Percentiles rank a stretch among this genome's conserved stretches.
Conservation (phyloP, 352 stramenopile species). For the Phytophthora lateralis region DNA sequence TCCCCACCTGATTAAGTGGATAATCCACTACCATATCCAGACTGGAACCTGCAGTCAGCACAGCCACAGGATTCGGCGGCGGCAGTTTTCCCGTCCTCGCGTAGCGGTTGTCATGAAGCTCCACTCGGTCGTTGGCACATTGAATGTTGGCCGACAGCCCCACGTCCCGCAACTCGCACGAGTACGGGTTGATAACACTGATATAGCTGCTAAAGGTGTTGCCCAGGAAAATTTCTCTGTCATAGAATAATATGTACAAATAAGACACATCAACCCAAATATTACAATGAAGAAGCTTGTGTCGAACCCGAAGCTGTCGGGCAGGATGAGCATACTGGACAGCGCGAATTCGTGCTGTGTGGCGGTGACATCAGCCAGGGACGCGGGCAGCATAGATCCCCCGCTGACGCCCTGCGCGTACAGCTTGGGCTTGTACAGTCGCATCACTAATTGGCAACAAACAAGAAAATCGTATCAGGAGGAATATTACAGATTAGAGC, state of each 20-base stretch:
- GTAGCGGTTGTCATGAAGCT: constrained; percentile 81
- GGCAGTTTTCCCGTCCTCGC: constrained; percentile 68
- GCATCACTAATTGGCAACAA: constrained; percentile 70
- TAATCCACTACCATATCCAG: constrained; percentile 94
- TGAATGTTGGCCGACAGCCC: constrained; percentile 87
- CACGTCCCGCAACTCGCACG: constrained; percentile 78
- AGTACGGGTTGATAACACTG: constrained; percentile 91
- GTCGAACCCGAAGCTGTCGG: constrained; percentile 89
- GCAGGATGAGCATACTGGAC: constrained; percentile 89
- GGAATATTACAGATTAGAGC: background rate
- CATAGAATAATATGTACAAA: constrained; percentile 9
- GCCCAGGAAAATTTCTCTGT: constrained; percentile 91
- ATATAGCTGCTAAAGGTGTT: constrained; percentile 95
- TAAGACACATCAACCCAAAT: background rate
- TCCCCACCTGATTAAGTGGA: constrained; percentile 87
- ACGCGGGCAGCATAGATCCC: constrained; percentile 68
- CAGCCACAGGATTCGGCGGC: constrained; percentile 75
- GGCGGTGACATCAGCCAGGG: constrained; percentile 47
- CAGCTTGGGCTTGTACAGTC: constrained; percentile 90
- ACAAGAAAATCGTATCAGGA: background rate
- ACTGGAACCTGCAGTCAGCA: constrained; percentile 71
- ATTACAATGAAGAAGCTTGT: background rate
- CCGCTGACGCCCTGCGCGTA: constrained; percentile 60
- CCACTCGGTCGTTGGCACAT: constrained; percentile 79
- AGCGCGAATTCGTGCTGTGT: constrained; percentile 85